Evolutionary conservation across 148 eudicot species (phyloP).

Genomic region (Vaccinium corymbosum): DNA sequence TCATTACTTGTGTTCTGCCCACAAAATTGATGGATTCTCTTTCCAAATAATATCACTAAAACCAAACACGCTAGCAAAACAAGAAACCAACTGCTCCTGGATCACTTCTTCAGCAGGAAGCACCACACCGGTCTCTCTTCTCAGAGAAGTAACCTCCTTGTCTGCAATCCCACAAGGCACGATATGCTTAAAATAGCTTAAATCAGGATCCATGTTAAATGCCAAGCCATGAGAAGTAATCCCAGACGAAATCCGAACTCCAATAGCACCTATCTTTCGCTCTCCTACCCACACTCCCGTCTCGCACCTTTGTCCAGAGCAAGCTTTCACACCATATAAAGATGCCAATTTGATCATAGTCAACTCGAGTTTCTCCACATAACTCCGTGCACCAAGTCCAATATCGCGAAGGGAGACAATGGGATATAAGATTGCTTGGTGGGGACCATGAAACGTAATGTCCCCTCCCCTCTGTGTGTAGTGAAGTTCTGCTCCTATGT

Average conservation of each 20-base stretch:
- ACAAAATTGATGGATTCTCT: conserved; percentile 25
- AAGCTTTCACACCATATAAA: conserved; percentile 64
- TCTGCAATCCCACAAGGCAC: conserved; percentile 90
- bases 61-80: conserved; percentile 62
- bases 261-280: conserved; percentile 87
- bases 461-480: conserved; percentile 35
- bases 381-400: conserved; percentile 80
- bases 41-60: conserved; percentile 37
- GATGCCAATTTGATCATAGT: conserved; percentile 83
- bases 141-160: conserved; percentile 80
- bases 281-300: conserved; percentile 93
- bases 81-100: conserved; percentile 71
- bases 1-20: conserved; percentile 22
- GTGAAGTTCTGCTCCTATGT: conserved; percentile 44
- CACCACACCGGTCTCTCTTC: conserved; percentile 43
- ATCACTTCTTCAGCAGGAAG: conserved; percentile 71
- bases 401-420: conserved; percentile 67
- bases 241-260: conserved; percentile 81
- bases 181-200: conserved; percentile 70
- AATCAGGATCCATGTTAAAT: conserved; percentile 80
- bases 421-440: conserved; percentile 60
- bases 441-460: too few species aligned
- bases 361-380: conserved; percentile 78
- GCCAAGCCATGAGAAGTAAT: conserved; percentile 86
- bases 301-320: conserved; percentile 53